These are phyloP conservation scores for Boletus edulis DNA, from an alignment of 768 basidiomycete species.

Conservation along the genomic window DNA sequence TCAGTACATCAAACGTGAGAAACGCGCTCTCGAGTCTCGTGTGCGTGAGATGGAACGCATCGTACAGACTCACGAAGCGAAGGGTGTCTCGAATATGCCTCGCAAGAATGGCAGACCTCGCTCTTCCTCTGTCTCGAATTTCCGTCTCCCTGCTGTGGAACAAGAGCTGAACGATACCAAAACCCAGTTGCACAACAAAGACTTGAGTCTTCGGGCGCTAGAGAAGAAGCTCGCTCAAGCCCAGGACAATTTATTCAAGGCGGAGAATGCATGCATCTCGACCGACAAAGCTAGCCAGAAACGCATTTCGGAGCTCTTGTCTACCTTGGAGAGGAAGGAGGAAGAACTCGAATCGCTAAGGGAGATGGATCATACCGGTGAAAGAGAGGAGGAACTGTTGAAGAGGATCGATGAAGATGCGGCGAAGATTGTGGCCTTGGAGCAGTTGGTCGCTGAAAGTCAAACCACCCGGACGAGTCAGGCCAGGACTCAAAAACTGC, in stretches of 20 bases:
- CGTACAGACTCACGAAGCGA: constrained; percentile 36
- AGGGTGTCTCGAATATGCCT: constrained; percentile 29
- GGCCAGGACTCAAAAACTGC: constrained; percentile 40
- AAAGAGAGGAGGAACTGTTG: constrained; percentile 59
- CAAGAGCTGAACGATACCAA: constrained; percentile 52
- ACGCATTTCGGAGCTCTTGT: constrained; percentile 44
- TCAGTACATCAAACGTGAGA: constrained; percentile 56
- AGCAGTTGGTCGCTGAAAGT: constrained; percentile 44
- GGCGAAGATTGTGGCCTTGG: constrained; percentile 58
- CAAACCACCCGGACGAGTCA: constrained; percentile 32
- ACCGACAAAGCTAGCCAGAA: constrained; percentile 44
- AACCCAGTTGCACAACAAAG: constrained; percentile 42
- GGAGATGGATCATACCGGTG: constrained; percentile 37
- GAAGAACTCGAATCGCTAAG: constrained; percentile 53
- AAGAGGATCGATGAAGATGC: constrained; percentile 73
- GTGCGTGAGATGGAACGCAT: constrained; percentile 56
- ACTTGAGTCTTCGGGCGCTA: constrained; percentile 39
- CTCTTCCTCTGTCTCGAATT: constrained; percentile 57
- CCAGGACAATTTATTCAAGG: constrained; percentile 47
- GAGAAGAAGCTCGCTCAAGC: constrained; percentile 48
- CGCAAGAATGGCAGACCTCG: constrained; percentile 44
- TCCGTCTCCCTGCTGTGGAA: constrained; percentile 50
- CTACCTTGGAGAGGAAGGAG: constrained; percentile 51
- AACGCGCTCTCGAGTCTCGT: constrained; percentile 51
- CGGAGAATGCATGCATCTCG: constrained; percentile 60